Evolutionary conservation across 768 basidiomycete genomes (phyloP).

Genomic region (Macrocybe gigantea): DNA sequence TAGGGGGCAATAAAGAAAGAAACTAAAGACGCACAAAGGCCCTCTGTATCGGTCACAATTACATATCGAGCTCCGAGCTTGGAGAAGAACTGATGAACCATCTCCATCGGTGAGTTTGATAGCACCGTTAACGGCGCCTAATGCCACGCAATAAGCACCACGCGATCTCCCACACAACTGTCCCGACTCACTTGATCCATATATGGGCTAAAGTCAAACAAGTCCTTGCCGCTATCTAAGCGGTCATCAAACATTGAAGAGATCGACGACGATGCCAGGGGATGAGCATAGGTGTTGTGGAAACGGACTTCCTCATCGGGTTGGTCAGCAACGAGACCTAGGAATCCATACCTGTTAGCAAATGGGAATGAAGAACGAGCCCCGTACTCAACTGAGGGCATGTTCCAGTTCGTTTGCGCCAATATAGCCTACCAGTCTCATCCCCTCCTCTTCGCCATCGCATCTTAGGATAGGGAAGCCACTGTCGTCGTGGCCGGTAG

Average conservation of each 20-base stretch:
- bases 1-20: neutral
- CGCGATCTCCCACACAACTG: neutral
- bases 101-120: slow-evolving; percentile 81
- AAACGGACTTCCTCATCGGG: slow-evolving; percentile 66
- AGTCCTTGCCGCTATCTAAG: slow-evolving; percentile 33
- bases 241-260: slow-evolving; percentile 50
- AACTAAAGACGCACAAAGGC: slow-evolving; percentile 54
- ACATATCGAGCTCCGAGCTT: slow-evolving; percentile 93
- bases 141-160: neutral
- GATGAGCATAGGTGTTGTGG: slow-evolving; percentile 37
- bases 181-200: slow-evolving; percentile 70
- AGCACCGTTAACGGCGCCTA: slow-evolving; percentile 86
- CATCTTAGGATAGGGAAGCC: slow-evolving; percentile 83
- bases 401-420: slow-evolving; percentile 93
- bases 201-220: slow-evolving; percentile 79
- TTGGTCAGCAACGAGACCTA: slow-evolving; percentile 73
- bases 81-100: slow-evolving; percentile 90
- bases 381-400: slow-evolving; percentile 56
- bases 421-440: slow-evolving; percentile 84
- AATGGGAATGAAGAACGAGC: too few species aligned
- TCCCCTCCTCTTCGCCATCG: slow-evolving; percentile 36
- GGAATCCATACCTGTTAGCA: slow-evolving; percentile 17
- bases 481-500: slow-evolving; percentile 62
- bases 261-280: slow-evolving; percentile 47
- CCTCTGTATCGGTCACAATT: slow-evolving; percentile 76